Conservation (phyloP, 352 stramenopile species). For the Lagenidium giganteum region DNA sequence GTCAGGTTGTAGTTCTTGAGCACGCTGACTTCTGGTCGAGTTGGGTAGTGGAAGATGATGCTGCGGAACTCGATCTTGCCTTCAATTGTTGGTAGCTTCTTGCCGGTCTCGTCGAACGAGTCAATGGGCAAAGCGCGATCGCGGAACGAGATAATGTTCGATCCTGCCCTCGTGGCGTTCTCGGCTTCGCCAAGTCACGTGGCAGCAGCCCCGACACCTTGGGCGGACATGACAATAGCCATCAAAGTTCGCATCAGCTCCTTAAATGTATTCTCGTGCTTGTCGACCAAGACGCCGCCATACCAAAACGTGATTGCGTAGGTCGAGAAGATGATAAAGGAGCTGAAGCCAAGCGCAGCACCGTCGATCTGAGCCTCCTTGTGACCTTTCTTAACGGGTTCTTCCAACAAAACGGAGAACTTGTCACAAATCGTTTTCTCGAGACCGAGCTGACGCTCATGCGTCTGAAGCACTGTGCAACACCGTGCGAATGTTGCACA, state of each 20-base stretch:
- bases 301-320: slow-evolving; percentile 17
- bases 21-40: slow-evolving; percentile 2
- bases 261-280: slow-evolving; percentile 18
- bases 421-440: too few species aligned
- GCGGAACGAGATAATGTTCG: slow-evolving; percentile 10
- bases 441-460: slow-evolving; percentile 24
- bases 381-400: background rate
- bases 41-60: slow-evolving; percentile 11
- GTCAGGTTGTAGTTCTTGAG: slow-evolving; percentile 12
- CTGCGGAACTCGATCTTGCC: slow-evolving; percentile 9
- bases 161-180: slow-evolving; percentile 6
- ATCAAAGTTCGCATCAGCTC: background rate
- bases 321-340: slow-evolving; percentile 22
- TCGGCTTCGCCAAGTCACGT: slow-evolving; percentile 17
- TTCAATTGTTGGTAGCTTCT: background rate
- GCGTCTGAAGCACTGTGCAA: slow-evolving; percentile 31
- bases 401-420: background rate
- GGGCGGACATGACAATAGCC: too few species aligned
- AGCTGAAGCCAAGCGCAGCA: too few species aligned
- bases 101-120: slow-evolving; percentile 5
- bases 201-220: too few species aligned
- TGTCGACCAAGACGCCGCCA: slow-evolving; percentile 27
- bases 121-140: slow-evolving; percentile 10
- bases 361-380: slow-evolving; percentile 13
- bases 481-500: slow-evolving; percentile 47